Evolutionary conservation across 371 early-diverging fungal genomes (phyloP).

Genomic region (Thermomucor indicae-seudaticae): DNA sequence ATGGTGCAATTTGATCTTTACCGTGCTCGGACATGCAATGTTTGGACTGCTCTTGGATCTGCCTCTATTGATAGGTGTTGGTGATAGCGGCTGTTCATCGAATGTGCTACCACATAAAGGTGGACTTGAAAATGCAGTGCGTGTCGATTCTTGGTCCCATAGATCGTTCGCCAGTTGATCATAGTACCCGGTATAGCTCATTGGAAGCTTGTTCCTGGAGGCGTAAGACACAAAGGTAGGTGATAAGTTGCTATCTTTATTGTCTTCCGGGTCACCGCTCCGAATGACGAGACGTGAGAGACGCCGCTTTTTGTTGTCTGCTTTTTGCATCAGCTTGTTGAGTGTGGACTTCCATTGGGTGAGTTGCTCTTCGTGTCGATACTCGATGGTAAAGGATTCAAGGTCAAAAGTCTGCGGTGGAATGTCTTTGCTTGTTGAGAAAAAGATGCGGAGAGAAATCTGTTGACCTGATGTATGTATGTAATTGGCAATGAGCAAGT

Average conservation of each 20-base stretch:
- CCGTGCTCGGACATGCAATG: conserved; percentile 49
- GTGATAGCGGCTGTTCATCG: background rate
- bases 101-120: background rate
- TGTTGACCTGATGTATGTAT: background rate
- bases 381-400: conserved; percentile 83
- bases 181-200: background rate
- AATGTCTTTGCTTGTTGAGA: conserved; percentile 14
- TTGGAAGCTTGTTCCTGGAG: conserved; percentile 10
- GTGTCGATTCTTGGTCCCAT: conserved; percentile 5
- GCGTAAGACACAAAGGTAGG: conserved; percentile 13
- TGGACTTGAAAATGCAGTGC: background rate
- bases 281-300: conserved; percentile 3
- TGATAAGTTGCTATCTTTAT: conserved; percentile 6
- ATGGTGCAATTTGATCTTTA: conserved; percentile 77
- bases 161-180: no score
- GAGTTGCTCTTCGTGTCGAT: conserved; percentile 86
- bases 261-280: conserved; percentile 1
- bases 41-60: conserved; percentile 52
- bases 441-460: conserved; percentile 21
- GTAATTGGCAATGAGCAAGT: background rate
- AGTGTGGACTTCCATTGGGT: conserved; percentile 77
- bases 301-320: background rate
- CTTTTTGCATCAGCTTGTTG: conserved; percentile 40
- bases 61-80: conserved; percentile 14
- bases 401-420: conserved; percentile 46